These are phyloP conservation scores for Bryoerythrophyllum caledonicum DNA, from an alignment of 225 moss, liverwort and hornwort species.

Conservation along the genomic window DNA sequence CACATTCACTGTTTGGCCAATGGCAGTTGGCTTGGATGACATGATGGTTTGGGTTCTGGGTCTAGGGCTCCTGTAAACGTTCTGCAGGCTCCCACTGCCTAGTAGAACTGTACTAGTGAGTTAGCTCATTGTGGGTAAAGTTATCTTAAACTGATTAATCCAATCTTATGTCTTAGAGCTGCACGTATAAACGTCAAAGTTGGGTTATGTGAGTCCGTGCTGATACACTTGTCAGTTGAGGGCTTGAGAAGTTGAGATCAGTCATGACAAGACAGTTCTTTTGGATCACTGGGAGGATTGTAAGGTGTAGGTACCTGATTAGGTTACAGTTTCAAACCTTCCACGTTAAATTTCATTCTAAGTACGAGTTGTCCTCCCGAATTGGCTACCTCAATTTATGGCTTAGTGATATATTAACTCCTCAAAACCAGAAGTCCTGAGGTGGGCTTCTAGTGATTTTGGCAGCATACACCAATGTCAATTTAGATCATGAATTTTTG, in stretches of 20 bases:
- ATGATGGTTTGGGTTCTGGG: background rate
- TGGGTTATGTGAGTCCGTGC: background rate
- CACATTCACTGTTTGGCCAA: background rate
- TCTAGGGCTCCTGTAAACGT: background rate
- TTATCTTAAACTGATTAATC: background rate
- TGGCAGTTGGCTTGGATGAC: background rate
- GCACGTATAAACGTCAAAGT: background rate
- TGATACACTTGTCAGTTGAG: slow-evolving; percentile 6
- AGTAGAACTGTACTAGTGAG: background rate
- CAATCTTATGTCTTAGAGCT: background rate
- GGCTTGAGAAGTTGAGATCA: background rate
- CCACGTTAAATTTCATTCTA: too few species aligned
- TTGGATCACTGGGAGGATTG: background rate
- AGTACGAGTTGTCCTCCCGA: too few species aligned
- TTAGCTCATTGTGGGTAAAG: background rate
- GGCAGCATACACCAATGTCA: too few species aligned
- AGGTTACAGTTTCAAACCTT: too few species aligned
- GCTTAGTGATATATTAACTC: too few species aligned
- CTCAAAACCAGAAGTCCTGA: too few species aligned
- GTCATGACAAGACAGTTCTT: background rate
- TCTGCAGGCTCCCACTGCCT: slow-evolving; percentile 1
- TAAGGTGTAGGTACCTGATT: background rate
- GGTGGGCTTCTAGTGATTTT: too few species aligned
- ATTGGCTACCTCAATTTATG: too few species aligned
- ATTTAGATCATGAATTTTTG: too few species aligned